Percentiles rank a stretch among this genome's conserved stretches.
Conservation (phyloP, 2,329 filamentous ascomycete species). For the Penicillium sp. region DNA sequence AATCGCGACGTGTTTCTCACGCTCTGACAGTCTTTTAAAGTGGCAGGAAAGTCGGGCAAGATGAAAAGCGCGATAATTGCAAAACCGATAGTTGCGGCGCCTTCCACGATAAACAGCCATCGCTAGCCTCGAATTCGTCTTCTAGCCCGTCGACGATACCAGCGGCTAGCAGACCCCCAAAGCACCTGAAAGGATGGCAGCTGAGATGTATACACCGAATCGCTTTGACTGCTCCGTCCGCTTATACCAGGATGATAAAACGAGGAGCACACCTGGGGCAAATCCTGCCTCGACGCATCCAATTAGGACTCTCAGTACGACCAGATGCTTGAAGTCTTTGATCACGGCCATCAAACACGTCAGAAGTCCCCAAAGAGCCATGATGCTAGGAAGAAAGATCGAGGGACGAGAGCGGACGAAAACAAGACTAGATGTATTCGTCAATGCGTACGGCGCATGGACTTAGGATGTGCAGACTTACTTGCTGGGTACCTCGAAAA, state of each 20-base stretch:
- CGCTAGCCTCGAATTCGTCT: conserved; percentile 45
- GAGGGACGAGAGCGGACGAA: conserved; percentile 47
- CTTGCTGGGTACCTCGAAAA: conserved; percentile 52
- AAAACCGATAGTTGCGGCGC: conserved; percentile 43
- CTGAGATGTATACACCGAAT: conserved; percentile 54
- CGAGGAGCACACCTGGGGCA: conserved; percentile 21
- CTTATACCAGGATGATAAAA: conserved; percentile 56
- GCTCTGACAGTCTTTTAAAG: conserved; percentile 37
- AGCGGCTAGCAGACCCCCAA: conserved; percentile 48
- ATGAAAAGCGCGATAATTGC: conserved; percentile 43
- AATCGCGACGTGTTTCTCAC: conserved; percentile 21
- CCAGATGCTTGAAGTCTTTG: conserved; percentile 45
- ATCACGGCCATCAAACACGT: conserved; percentile 49
- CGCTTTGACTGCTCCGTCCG: conserved; percentile 53
- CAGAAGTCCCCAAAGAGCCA: conserved; percentile 50
- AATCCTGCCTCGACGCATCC: conserved; percentile 25
- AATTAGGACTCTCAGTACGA: conserved; percentile 38
- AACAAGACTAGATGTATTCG: too few species aligned
- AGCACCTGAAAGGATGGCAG: conserved; percentile 53
- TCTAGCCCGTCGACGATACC: conserved; percentile 47
- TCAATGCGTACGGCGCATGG: too few species aligned
- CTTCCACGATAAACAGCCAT: conserved; percentile 49
- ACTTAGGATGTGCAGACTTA: conserved; percentile 20
- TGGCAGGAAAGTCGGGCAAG: conserved; percentile 48
- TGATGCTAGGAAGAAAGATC: conserved; percentile 48